Evolutionary conservation across 257 asterid genomes (phyloP), one percentile per base, ranked within the genome.

Genomic region (Penstemon barbatus): DNA sequence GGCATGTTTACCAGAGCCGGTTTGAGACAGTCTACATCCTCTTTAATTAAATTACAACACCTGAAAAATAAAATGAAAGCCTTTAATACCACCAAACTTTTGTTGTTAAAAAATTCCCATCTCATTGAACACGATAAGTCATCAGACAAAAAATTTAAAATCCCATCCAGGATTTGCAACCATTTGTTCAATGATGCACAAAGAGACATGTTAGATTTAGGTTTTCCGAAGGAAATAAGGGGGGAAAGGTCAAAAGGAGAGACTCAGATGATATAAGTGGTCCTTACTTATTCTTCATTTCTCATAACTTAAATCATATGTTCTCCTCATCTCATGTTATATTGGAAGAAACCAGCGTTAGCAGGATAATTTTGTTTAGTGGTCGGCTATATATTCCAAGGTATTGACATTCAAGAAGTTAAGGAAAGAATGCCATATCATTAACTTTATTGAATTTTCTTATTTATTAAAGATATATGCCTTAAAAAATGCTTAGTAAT

Each of bases 1-100:
- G 96, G 97, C 88, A 94, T 81, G 84, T 78, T 77, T 77, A 54
- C 57, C 66, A 90, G 83, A 39, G 85, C 88, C 51, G 72, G 79
- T 74, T 72, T 87, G 75, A 93, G 96, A 80, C 86, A 81, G 68
- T 71, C 77, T 65, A 79, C 82, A 63, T 93, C 99, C 52, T 87
- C 85, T 66, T 57, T 75, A 46, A 55, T 81, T 74, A 93, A 82
- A 84, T 79, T 79, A 69, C 82, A 82, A 71, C 71, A 72, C 96
- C 97, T 94, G 89, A 65, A 82, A 82, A 78, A 66, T 61, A 56
- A 54, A 63, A 60, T 51, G 51, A 39, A 54, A 63, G 57, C 37
- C n/a, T 37, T 60, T 39, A 45, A 39, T 38, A 11, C 12, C 45
- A 38, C 19, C 33, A 53, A 37, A 25, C 7, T 15, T 55, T 57